Evolutionary conservation across 2,329 filamentous ascomycete genomes (phyloP), one percentile per base, ranked within the genome.

Genomic region (Epichloe hybrida): DNA sequence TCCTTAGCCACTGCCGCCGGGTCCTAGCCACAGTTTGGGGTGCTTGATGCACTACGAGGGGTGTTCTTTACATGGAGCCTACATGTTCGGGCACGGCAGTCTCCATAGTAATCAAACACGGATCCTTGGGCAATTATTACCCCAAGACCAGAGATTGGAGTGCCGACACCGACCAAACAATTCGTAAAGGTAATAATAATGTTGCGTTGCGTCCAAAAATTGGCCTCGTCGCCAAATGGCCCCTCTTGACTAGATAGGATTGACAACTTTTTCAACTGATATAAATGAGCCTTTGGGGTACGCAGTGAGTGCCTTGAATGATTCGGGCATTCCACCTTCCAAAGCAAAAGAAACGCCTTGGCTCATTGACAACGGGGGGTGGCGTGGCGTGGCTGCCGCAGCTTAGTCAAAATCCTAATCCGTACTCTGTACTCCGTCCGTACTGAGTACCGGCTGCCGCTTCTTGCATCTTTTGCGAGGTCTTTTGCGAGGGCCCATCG

Each of bases 301-400:
- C 39, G 3, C 23, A 38, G 21, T 3, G 37, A 27, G 12, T 46
- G 34, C 49, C 43, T 42, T 31, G 31, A 21, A 31, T 21, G 13
- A 47, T 51, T 51, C 45, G 50, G 50, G 23, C 45, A 39, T 48
- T 48, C 21, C 45, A 48, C 45, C 45, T 48, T 48, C 21, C 45
- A 48, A n/a, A 46, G 31, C 15, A 46, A 42, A 15, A 45, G 41
- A 31, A 35, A 27, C 5, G 40, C 20, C 9, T 17, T 17, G 35
- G 27, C 35, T 45, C 21, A 39, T n/a, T 50, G 34, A 50, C 17
- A 21, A 45, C 27, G 39, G 39, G 45, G 50, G 50, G 45, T 46
- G 43, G 43, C 37, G 23, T 38, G 38, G 27, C n/a, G 46, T 41
- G 37, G 23, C 21, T 48, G 23, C 41, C n/a, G 27, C 38, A 23